Conservation (phyloP, 495 filamentous ascomycete genomes). For the Penicillium argentinense region DNA sequence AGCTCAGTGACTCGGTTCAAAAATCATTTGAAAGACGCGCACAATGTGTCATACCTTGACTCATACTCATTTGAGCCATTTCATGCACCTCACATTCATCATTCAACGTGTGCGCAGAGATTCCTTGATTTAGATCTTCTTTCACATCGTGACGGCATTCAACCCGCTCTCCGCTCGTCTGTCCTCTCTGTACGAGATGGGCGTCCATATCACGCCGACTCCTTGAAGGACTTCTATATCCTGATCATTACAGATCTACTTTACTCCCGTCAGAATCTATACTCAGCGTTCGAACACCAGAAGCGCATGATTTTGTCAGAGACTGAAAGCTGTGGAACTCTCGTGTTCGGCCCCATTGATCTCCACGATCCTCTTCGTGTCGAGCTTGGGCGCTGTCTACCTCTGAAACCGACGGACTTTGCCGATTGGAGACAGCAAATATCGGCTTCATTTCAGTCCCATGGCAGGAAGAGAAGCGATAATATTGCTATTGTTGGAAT, state of each 20-base stretch:
- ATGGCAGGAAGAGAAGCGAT: not conserved
- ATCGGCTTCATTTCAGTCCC: no score
- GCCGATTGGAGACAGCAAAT: no score
- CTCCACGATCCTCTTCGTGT: no score
- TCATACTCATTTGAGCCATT: not conserved
- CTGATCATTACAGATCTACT: not conserved
- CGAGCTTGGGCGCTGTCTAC: no score
- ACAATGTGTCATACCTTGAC: not conserved
- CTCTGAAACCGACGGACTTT: no score
- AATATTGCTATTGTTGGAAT: constrained; percentile 9
- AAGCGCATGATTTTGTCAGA: not conserved
- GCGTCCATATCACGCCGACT: not conserved
- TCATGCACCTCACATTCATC: not conserved
- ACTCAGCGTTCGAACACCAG: not conserved
- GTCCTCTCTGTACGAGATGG: not conserved
- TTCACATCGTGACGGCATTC: no score
- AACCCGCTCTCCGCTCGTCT: no score
- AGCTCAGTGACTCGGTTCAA: not conserved
- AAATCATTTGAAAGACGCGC: not conserved
- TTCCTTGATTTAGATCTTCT: not conserved
- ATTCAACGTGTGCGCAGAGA: not conserved
- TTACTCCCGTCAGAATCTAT: not conserved
- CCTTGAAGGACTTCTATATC: not conserved
- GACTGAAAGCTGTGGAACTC: no score
- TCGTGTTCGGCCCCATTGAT: no score